phyloP scores from a whole-genome alignment of 208 protist species.

The Trypanosoma conorhini region DNA sequence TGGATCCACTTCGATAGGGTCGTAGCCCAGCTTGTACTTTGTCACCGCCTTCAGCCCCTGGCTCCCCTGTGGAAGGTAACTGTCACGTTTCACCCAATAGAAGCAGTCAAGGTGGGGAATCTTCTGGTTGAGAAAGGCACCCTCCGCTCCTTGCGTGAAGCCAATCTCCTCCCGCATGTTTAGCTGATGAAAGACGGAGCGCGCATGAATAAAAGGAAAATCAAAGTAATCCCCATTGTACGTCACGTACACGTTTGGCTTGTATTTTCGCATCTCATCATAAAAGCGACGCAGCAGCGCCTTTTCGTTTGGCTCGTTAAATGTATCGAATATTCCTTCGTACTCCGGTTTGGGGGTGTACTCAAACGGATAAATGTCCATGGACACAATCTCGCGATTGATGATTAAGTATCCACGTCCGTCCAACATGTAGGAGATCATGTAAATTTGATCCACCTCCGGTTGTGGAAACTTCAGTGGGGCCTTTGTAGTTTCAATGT shows the following conservation, averaged over 20 bases:
- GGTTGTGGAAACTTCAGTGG: constrained; percentile 99
- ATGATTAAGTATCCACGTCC: constrained; percentile 98
- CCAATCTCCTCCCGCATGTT: constrained; percentile 90
- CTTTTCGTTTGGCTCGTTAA: constrained; percentile 97
- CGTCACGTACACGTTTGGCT: constrained; percentile 99
- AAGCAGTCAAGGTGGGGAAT: constrained; percentile 99
- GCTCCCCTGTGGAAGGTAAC: constrained; percentile 99
- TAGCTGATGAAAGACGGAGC: constrained; percentile 85
- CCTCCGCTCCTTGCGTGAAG: constrained; percentile 78
- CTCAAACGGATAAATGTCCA: constrained; percentile 99
- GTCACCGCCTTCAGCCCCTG: constrained; percentile 98
- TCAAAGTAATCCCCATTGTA: constrained; percentile 99
- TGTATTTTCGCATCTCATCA: constrained; percentile 95
- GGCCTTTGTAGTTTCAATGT: constrained; percentile 99
- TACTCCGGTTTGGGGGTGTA: constrained; percentile 99
- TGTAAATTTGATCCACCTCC: constrained; percentile 98
- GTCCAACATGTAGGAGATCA: constrained; percentile 99
- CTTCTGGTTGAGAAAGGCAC: constrained; percentile 94
- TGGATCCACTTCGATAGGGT: constrained; percentile 99
- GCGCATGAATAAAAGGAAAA: constrained; percentile 98
- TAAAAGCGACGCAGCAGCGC: constrained; percentile 95
- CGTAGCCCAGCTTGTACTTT: constrained; percentile 98
- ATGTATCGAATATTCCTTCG: constrained; percentile 97
- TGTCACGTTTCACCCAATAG: constrained; percentile 99
- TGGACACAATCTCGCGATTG: constrained; percentile 97